Base-by-base conservation (phyloP, 345 rosid genomes). In the Boechera divaricarpa region DNA sequence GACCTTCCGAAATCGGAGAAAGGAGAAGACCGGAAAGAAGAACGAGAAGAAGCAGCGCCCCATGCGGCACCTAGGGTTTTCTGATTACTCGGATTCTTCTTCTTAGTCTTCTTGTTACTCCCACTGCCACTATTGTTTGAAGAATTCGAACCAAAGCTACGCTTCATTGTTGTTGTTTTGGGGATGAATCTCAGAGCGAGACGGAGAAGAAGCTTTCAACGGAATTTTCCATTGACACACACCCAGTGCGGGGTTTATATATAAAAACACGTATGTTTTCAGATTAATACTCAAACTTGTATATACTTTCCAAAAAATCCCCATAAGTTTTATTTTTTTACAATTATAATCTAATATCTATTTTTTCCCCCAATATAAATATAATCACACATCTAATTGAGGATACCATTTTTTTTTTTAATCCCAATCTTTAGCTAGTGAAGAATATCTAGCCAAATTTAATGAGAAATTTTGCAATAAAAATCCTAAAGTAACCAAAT, bases 11-110 rank as follows among this genome's bases (percentile, higher is more conserved):
- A 91, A 83, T 90, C 74, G 24, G 97, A 86, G 83, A 93, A 90
- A 44, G 96, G 91, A 55, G 96, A 81, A 51, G 76, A 86, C 15
- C 85, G 91, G 56, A 81, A 88, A 44, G 94, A 86, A 59, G 94
- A 84, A 66, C 87, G 94, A 80, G 95, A 90, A 56, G 94, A 90
- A 83, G 81, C 87, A 39, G 92, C 82, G 16, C 98, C 93, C 98
- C 98, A 94, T 52, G 91, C 94, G 85, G 78, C 77, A 67, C 97
- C 98, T 82, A 90, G 90, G 87, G 98, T 91, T 86, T 90, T 90
- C 86, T 89, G 97, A 77, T 87, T 86, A 65, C 73, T 72, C 51
- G 63, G 81, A 39, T 79, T 87, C 57, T 78, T 87, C 63, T 44
- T 85, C 67, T 75, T 87, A 78, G 76, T 73, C 74, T 77, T 87